A percentile compares a stretch with the other conserved stretches of the same genome.
Evolutionary conservation across 345 rosid genomes (phyloP).

Genomic region (Citrus reticulata): DNA sequence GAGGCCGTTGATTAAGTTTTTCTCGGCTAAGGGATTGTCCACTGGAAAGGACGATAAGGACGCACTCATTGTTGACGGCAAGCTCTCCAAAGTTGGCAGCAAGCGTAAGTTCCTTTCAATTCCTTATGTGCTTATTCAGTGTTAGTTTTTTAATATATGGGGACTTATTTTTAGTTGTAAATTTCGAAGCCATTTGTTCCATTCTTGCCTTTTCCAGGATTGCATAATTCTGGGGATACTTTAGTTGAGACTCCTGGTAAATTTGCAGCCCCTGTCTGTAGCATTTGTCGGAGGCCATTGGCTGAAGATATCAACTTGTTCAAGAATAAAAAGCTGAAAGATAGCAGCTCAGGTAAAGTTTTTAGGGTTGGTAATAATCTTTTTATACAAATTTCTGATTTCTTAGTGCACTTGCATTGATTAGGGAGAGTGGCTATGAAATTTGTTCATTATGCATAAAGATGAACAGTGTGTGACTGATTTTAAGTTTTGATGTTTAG

Average conservation of each 20-base stretch:
- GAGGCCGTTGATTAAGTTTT: constrained; percentile 68
- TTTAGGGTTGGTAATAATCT: neutral
- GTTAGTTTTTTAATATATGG: too few species aligned
- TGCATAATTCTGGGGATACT: constrained; percentile 20
- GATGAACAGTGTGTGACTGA: neutral
- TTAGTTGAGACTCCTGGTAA: neutral
- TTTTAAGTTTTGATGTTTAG: constrained; percentile 15
- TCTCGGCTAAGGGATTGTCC: constrained; percentile 71
- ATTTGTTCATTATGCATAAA: too few species aligned
- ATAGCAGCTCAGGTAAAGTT: constrained; percentile 36
- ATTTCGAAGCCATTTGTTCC: neutral
- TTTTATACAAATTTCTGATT: too few species aligned
- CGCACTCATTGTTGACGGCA: constrained; percentile 71
- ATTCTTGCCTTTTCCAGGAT: constrained; percentile 24
- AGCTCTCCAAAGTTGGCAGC: constrained; percentile 47
- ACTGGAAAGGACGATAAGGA: constrained; percentile 49
- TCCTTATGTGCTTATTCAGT: neutral
- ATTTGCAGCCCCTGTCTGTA: constrained; percentile 10
- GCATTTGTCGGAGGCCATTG: neutral
- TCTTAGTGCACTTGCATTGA: too few species aligned
- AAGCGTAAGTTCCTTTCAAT: constrained; percentile 43
- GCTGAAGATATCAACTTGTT: constrained; percentile 17
- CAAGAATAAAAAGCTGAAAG: constrained; percentile 41
- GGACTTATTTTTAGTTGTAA: too few species aligned
- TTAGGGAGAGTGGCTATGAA: too few species aligned